A percentile compares a stretch with the other conserved stretches of the same genome.
These are phyloP conservation scores for Cornus suecica DNA, from an alignment of 148 eudicot species.

Conservation along the genomic window DNA sequence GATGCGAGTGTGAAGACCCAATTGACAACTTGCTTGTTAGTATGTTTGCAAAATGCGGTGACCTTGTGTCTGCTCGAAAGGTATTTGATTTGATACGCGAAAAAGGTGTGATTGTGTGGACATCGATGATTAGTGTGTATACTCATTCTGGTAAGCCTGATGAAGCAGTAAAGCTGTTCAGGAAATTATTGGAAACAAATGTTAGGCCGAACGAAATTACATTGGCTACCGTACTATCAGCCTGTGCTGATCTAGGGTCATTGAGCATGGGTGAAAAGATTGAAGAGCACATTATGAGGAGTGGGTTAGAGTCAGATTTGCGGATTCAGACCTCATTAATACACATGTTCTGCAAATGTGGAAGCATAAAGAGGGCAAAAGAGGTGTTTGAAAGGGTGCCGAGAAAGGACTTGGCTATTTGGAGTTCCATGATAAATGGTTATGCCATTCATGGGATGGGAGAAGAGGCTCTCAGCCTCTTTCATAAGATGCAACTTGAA, in stretches of 20 bases:
- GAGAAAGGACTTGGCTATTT: background rate
- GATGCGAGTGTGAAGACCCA: background rate
- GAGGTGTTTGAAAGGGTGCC: background rate
- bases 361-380: background rate
- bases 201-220: background rate
- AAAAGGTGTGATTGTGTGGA: background rate
- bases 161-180: background rate
- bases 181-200: background rate
- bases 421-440: conserved; percentile 5
- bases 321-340: background rate
- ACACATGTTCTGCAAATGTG: conserved; percentile 3
- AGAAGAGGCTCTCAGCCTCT: background rate
- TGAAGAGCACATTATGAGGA: background rate
- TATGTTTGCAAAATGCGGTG: background rate
- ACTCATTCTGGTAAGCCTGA: conserved; percentile 5
- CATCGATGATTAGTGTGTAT: background rate
- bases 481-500: background rate
- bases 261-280: background rate
- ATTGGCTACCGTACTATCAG: background rate
- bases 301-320: background rate
- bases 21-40: conserved; percentile 1
- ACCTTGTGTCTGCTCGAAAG: background rate
- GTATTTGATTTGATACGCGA: background rate
- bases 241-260: background rate
- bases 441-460: conserved; percentile 7